Conservation (phyloP, 495 filamentous ascomycete species). For the Xylaria cubensis region DNA sequence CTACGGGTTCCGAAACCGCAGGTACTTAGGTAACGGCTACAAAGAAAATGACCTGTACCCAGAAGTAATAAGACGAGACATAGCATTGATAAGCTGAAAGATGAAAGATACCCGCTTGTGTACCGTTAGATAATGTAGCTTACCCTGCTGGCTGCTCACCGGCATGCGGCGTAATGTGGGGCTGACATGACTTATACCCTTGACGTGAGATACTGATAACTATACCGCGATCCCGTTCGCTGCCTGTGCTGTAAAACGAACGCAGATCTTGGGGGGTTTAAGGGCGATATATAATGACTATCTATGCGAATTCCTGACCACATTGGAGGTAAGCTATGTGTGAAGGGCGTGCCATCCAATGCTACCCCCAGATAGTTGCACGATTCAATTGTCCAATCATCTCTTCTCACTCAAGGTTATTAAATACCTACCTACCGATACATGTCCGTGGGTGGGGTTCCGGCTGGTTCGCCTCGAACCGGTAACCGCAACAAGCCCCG, state of each 20-base stretch:
- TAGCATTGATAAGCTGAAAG: background rate
- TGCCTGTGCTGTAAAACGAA: background rate
- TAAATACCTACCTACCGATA: background rate
- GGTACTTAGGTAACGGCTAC: slow-evolving; percentile 17
- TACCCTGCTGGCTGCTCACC: background rate
- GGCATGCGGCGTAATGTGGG: slow-evolving; percentile 11
- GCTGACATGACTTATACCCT: background rate
- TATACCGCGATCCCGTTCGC: background rate
- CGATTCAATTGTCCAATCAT: background rate
- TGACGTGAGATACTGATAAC: background rate
- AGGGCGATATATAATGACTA: background rate
- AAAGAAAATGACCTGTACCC: background rate
- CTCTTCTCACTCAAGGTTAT: background rate
- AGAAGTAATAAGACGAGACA: background rate
- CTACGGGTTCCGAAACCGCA: slow-evolving; percentile 15
- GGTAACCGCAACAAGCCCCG: slow-evolving; percentile 1
- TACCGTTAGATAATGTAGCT: background rate
- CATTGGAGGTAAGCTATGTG: background rate
- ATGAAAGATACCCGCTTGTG: background rate
- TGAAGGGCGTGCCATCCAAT: background rate
- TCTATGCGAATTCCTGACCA: background rate
- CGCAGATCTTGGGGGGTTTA: background rate
- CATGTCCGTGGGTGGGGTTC: slow-evolving; percentile 2
- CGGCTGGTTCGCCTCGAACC: background rate
- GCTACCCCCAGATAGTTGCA: background rate